Evolutionary conservation across 1,284 basidiomycete genomes (phyloP).

Genomic region (Ustilago xerochloae): DNA sequence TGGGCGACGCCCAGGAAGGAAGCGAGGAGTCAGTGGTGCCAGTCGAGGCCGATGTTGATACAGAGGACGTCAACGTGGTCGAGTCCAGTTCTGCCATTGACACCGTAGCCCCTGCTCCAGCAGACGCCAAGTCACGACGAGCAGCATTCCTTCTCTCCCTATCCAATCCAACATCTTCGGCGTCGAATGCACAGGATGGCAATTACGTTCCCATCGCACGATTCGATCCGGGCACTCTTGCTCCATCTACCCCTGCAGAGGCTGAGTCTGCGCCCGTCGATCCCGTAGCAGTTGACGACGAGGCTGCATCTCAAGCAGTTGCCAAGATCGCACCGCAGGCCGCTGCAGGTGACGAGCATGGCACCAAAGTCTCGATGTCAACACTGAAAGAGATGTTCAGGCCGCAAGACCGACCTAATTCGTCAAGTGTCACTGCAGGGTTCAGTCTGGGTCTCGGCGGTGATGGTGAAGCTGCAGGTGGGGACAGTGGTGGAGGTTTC

Average conservation of each 20-base stretch:
- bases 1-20: background rate
- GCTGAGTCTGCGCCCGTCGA: background rate
- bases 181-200: background rate
- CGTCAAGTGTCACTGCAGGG: constrained; percentile 8
- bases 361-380: constrained; percentile 37
- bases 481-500: constrained; percentile 36
- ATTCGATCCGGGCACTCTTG: constrained; percentile 37
- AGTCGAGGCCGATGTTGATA: constrained; percentile 1
- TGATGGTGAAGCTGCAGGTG: constrained; percentile 1
- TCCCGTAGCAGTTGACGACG: background rate
- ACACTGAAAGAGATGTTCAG: constrained; percentile 64
- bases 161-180: background rate
- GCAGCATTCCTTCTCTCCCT: constrained; percentile 23
- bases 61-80: constrained; percentile 2
- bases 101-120: background rate
- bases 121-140: constrained; percentile 29
- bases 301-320: background rate
- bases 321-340: background rate
- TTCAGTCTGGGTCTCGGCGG: constrained; percentile 25
- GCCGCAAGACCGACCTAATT: constrained; percentile 43
- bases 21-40: background rate
- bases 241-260: background rate
- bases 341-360: background rate
- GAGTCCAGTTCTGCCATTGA: background rate
- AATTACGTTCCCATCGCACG: constrained; percentile 37